Evolutionary conservation across 371 early-diverging fungal genomes (phyloP).

Genomic region (Syncephalis plumigaleata): DNA sequence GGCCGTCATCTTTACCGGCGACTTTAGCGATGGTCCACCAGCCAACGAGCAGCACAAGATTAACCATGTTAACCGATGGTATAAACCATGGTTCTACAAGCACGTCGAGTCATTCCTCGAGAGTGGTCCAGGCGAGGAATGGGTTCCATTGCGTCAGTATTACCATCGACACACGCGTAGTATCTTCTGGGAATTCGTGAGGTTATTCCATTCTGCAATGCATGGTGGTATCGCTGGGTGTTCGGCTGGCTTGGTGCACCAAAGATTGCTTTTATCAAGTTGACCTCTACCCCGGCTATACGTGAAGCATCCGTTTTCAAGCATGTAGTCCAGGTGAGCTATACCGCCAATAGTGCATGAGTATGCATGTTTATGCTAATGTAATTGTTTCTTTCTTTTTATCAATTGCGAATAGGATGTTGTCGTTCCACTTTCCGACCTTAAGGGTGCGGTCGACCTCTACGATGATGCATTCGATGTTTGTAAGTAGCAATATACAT

Average conservation of each 20-base stretch:
- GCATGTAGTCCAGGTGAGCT: slow-evolving; percentile 12
- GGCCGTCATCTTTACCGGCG: slow-evolving; percentile 18
- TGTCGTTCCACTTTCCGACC: slow-evolving; percentile 15
- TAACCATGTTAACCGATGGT: slow-evolving; percentile 17
- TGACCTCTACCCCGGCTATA: slow-evolving; percentile 14
- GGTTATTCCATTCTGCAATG: slow-evolving; percentile 20
- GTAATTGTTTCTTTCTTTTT: no score
- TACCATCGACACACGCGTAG: slow-evolving; percentile 26
- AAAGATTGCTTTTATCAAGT: slow-evolving; percentile 15
- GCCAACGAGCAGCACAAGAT: slow-evolving; percentile 6
- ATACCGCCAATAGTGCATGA: no score
- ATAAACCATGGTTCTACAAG: slow-evolving; percentile 24
- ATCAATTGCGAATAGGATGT: slow-evolving; percentile 9
- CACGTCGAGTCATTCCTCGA: slow-evolving; percentile 14
- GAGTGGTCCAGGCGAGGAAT: slow-evolving; percentile 15
- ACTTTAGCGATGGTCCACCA: slow-evolving; percentile 11
- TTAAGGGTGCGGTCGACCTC: slow-evolving; percentile 13
- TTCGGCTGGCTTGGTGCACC: slow-evolving; percentile 22
- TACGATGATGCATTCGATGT: slow-evolving; percentile 16
- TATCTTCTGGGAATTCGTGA: slow-evolving; percentile 22
- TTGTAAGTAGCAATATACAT: slow-evolving; percentile 1
- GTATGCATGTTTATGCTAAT: no score
- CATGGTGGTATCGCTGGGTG: slow-evolving; percentile 13
- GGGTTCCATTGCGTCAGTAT: slow-evolving; percentile 24
- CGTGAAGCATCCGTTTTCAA: slow-evolving; percentile 11